Percentiles rank a stretch among this genome's conserved stretches.
Conservation (phyloP, 2,329 filamentous ascomycete species). For the Monilinia laxa region DNA sequence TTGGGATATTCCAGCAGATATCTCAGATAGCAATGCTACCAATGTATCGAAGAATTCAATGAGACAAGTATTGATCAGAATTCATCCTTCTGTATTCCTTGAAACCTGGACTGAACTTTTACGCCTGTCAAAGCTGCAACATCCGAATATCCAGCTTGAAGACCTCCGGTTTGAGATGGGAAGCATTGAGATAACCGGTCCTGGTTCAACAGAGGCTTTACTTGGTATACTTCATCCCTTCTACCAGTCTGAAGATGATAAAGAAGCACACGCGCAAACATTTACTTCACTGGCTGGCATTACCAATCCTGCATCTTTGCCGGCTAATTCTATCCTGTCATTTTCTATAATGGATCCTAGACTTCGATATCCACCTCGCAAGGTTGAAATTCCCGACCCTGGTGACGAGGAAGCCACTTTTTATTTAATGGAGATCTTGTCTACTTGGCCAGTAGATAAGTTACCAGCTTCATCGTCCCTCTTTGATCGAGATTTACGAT, state of each 20-base stretch:
- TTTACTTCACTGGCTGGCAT: constrained; percentile 57
- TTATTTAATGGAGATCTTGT: constrained; percentile 58
- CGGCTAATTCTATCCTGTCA: constrained; percentile 65
- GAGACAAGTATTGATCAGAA: constrained; percentile 62
- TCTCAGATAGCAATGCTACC: constrained; percentile 28
- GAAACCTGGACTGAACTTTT: constrained; percentile 63
- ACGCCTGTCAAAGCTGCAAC: constrained; percentile 58
- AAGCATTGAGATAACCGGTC: constrained; percentile 68
- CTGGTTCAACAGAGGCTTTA: constrained; percentile 76
- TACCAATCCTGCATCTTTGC: constrained; percentile 68
- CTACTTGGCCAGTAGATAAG: constrained; percentile 66
- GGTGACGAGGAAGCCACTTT: constrained; percentile 42
- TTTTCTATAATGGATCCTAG: constrained; percentile 80
- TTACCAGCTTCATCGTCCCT: constrained; percentile 51
- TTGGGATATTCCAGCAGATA: constrained; percentile 56
- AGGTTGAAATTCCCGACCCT: constrained; percentile 45
- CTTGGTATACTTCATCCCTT: constrained; percentile 64
- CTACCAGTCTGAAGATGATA: constrained; percentile 38
- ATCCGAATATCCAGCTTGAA: constrained; percentile 60
- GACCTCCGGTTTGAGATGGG: constrained; percentile 71
- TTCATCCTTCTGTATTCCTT: constrained; percentile 79
- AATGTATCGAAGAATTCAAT: constrained; percentile 42
- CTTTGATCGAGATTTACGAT: constrained; percentile 67
- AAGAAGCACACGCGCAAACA: constrained; percentile 47
- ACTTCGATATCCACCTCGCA: constrained; percentile 70